These are phyloP conservation scores for Coriolopsis trogii DNA, from an alignment of 1,284 basidiomycete genomes.

Conservation along the genomic window DNA sequence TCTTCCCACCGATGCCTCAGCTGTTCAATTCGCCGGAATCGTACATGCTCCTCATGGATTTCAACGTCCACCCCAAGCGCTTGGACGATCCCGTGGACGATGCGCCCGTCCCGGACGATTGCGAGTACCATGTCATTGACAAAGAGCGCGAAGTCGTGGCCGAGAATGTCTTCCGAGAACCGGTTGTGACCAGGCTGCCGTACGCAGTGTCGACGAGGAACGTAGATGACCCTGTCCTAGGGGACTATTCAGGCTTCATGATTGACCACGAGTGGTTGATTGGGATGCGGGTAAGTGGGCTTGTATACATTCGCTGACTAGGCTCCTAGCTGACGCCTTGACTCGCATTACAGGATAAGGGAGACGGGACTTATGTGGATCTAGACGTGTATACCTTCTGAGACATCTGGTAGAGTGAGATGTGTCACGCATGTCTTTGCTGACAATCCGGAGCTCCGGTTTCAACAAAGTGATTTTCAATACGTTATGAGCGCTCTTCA, in stretches of 20 bases:
- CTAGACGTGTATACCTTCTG: no score
- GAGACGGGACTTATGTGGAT: no score
- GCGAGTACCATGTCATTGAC: background rate
- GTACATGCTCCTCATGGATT: slow-evolving; percentile 35
- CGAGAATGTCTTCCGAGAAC: background rate
- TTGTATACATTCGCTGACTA: no score
- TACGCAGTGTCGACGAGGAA: slow-evolving; percentile 7
- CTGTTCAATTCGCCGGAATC: slow-evolving; percentile 2
- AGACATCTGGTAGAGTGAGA: no score
- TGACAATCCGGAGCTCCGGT: no score
- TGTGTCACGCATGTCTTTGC: no score
- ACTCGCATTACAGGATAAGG: no score
- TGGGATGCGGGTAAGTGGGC: no score
- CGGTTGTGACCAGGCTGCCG: slow-evolving; percentile 19
- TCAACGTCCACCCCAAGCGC: slow-evolving; percentile 34
- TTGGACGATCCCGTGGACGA: slow-evolving; percentile 9
- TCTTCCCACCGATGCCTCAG: slow-evolving; percentile 28
- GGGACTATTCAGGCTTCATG: slow-evolving; percentile 32
- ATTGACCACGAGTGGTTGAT: slow-evolving; percentile 17
- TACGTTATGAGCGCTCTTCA: no score
- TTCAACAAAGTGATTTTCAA: no score
- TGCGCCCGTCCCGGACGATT: background rate
- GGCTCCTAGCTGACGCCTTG: no score
- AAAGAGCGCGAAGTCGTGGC: slow-evolving; percentile 1
- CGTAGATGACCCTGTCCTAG: no score